phyloP scores from a whole-genome alignment of 805 yeast genomes.

The Suhomyces prunicola region DNA sequence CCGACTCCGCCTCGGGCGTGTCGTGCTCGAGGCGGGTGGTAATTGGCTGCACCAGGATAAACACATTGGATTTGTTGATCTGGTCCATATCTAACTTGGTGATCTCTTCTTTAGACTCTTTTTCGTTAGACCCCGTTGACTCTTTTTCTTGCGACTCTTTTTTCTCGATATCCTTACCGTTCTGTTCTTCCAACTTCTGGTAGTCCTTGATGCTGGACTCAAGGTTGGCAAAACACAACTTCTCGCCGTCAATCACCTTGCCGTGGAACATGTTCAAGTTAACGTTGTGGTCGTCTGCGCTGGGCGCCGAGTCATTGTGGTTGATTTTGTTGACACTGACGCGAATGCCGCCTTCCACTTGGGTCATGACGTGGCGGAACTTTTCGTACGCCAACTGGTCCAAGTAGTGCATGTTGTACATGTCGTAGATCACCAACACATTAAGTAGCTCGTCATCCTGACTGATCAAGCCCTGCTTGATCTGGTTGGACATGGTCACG shows the following conservation, averaged over 20 bases:
- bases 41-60: constrained; percentile 67
- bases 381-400: constrained; percentile 47
- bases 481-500: constrained; percentile 38
- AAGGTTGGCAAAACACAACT: constrained; percentile 81
- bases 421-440: constrained; percentile 57
- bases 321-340: constrained; percentile 53
- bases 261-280: constrained; percentile 74
- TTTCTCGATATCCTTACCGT: constrained; percentile 23
- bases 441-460: constrained; percentile 48
- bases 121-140: constrained; percentile 7
- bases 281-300: constrained; percentile 20
- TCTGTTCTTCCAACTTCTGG: constrained; percentile 25
- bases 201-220: constrained; percentile 63
- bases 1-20: constrained; percentile 12
- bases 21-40: constrained; percentile 27
- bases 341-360: constrained; percentile 75
- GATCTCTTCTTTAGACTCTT: not conserved
- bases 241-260: constrained; percentile 77
- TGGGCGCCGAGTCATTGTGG: constrained; percentile 24
- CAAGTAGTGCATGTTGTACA: constrained; percentile 49
- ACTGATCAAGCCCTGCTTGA: constrained; percentile 52
- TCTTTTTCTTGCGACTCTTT: constrained; percentile 24
- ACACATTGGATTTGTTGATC: constrained; percentile 53
- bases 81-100: constrained; percentile 1
- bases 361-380: constrained; percentile 63